These are phyloP conservation scores for Eudorina sp. DNA, from an alignment of 139 green algal genomes.

Conservation along the genomic window DNA sequence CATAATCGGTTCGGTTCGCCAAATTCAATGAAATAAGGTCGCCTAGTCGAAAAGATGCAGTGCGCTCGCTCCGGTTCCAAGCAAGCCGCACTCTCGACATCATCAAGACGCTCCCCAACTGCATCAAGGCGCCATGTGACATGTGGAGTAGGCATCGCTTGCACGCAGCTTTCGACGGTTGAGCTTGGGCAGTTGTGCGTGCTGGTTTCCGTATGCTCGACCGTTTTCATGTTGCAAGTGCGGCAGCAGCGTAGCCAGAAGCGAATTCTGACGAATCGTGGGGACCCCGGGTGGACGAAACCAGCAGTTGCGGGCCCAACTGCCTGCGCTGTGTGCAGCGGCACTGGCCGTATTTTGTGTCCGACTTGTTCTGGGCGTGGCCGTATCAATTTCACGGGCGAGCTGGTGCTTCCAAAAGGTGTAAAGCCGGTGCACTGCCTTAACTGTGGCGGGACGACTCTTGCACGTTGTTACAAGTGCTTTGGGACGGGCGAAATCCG, in stretches of 20 bases:
- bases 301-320: background rate
- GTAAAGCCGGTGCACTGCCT: slow-evolving; percentile 13
- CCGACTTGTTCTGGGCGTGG: slow-evolving; percentile 21
- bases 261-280: background rate
- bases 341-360: background rate
- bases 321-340: background rate
- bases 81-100: too few relatives aligned
- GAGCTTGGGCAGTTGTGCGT: background rate
- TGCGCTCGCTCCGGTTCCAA: too few relatives aligned
- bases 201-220: background rate
- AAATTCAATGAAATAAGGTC: too few relatives aligned
- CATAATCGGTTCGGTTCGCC: too few relatives aligned
- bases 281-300: background rate
- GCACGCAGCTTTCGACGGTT: background rate
- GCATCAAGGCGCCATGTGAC: background rate
- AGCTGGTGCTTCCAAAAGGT: slow-evolving; percentile 33
- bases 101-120: too few relatives aligned
- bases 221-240: background rate
- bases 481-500: background rate
- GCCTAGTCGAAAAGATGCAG: too few relatives aligned
- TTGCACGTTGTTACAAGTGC: background rate
- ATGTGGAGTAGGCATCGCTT: background rate
- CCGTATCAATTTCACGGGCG: background rate
- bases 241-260: background rate
- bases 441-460: background rate